A percentile compares a stretch with the other conserved stretches of the same genome.
Conservation (phyloP, 257 asterid genomes). For the Linderniella brevidens region DNA sequence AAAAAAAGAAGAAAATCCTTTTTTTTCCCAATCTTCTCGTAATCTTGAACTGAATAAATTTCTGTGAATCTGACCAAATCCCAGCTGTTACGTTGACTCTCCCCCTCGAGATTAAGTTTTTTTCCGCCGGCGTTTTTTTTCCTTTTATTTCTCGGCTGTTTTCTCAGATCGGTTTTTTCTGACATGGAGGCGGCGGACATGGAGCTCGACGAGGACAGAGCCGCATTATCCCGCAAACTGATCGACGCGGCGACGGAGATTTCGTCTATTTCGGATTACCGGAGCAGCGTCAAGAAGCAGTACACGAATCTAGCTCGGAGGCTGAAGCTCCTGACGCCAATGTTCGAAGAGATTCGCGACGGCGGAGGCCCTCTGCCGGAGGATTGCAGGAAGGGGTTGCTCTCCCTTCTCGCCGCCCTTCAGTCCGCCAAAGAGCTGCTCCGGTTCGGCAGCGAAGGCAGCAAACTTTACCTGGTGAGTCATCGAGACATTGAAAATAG, state of each 20-base stretch:
- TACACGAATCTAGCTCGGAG: conserved; percentile 79
- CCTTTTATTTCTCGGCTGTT: too few relatives aligned
- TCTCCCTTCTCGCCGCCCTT: conserved; percentile 31
- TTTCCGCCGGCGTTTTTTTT: too few relatives aligned
- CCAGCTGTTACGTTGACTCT: too few relatives aligned
- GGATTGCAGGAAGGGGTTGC: conserved; percentile 30
- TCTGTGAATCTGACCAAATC: too few relatives aligned
- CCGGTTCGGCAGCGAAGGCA: conserved; percentile 78
- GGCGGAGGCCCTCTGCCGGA: conserved; percentile 39
- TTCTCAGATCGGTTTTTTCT: too few relatives aligned
- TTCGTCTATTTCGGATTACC: conserved; percentile 55
- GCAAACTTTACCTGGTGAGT: conserved; percentile 81
- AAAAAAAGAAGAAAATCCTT: too few relatives aligned
- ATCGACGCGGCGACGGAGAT: conserved; percentile 51
- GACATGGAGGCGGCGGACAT: neutral
- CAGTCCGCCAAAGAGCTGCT: conserved; percentile 79
- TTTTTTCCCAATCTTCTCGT: too few relatives aligned
- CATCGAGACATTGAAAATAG: neutral
- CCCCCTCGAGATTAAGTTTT: too few relatives aligned
- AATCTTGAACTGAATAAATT: too few relatives aligned
- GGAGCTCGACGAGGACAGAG: conserved; percentile 39
- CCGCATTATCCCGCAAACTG: conserved; percentile 32
- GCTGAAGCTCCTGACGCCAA: conserved; percentile 78
- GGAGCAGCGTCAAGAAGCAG: conserved; percentile 62
- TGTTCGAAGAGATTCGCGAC: conserved; percentile 95